Evolutionary conservation across 345 rosid species (phyloP).

Genomic region (Citropsis articulata): DNA sequence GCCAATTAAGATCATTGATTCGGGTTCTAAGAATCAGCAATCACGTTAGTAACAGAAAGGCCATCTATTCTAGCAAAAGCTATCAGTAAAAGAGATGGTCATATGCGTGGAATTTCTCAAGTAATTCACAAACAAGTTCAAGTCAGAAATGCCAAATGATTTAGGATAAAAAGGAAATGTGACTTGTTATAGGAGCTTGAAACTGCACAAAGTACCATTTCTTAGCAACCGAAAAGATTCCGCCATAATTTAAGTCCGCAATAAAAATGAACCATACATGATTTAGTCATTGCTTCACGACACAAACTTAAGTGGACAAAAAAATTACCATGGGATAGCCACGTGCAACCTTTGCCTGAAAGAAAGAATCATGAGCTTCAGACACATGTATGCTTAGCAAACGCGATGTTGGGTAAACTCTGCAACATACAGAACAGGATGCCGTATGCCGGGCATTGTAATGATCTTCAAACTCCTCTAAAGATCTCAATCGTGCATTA

Average conservation of each 20-base stretch:
- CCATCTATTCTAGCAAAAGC: neutral
- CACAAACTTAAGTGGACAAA: neutral
- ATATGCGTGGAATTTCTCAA: neutral
- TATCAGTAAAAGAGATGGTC: neutral
- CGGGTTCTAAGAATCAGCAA: neutral
- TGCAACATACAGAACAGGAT: conserved; percentile 89
- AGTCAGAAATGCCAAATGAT: neutral
- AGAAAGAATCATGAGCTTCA: conserved; percentile 93
- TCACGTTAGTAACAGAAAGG: neutral
- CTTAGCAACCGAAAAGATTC: neutral
- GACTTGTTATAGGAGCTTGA: neutral
- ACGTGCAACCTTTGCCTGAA: conserved; percentile 90
- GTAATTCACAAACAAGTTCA: neutral
- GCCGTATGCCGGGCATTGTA: conserved; percentile 78
- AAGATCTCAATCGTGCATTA: conserved; percentile 50
- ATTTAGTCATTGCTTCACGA: neutral
- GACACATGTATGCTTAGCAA: conserved; percentile 83
- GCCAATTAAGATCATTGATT: neutral
- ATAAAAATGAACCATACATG: neutral
- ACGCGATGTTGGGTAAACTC: conserved; percentile 81
- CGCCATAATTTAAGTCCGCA: neutral
- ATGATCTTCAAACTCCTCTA: conserved; percentile 86
- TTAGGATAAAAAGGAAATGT: too few species aligned
- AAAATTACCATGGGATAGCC: conserved; percentile 74
- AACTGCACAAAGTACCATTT: conserved; percentile 8